These are phyloP conservation scores for Rubia tinctorum DNA, from an alignment of 305 asterid genomes.

Conservation along the genomic window DNA sequence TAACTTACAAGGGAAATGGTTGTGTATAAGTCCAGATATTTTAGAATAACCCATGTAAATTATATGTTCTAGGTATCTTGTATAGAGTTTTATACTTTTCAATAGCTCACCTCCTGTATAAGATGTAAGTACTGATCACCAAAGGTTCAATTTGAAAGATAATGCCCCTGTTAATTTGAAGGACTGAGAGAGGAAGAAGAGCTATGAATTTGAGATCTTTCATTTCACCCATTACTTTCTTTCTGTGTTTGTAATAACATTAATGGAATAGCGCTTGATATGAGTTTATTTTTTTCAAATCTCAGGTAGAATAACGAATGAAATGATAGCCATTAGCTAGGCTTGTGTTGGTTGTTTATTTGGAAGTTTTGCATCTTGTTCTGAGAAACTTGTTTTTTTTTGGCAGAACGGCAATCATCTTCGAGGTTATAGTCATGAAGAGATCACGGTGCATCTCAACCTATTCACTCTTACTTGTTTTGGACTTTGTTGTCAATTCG, in stretches of 20 bases:
- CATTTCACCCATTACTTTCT: not conserved
- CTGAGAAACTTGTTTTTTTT: conserved; percentile 23
- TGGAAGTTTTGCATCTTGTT: conserved; percentile 14
- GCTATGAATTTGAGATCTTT: conserved; percentile 5
- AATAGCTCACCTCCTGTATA: not conserved
- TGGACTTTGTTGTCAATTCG: not conserved
- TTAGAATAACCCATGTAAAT: not conserved
- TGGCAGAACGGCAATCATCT: conserved; percentile 64
- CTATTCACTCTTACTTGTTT: not conserved
- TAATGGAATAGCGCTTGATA: conserved; percentile 1
- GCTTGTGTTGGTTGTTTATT: not conserved
- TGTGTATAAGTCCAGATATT: not conserved
- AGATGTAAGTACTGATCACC: not conserved
- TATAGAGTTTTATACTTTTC: conserved; percentile 1
- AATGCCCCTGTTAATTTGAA: not conserved
- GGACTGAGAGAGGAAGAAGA: not conserved
- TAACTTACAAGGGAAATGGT: not conserved
- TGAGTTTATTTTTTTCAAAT: not conserved
- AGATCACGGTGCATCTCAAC: conserved; percentile 40
- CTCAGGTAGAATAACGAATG: not conserved
- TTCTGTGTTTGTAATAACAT: not conserved
- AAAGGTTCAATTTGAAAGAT: not conserved
- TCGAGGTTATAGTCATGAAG: conserved; percentile 53
- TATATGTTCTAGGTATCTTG: not conserved
- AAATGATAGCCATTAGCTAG: not conserved